These are phyloP conservation scores for Peronospora destructor DNA, from an alignment of 352 stramenopile species.

Conservation along the genomic window DNA sequence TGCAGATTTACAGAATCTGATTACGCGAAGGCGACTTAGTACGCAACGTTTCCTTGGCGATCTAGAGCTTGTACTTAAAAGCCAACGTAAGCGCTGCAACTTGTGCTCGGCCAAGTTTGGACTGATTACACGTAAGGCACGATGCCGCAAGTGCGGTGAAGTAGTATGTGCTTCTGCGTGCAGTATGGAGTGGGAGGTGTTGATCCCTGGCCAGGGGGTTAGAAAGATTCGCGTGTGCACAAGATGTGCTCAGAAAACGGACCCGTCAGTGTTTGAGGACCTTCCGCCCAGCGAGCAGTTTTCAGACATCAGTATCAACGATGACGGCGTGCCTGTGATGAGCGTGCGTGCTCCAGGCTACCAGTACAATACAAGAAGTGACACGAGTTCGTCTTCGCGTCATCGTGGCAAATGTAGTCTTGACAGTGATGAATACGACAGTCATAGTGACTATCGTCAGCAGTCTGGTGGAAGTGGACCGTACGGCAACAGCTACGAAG, in stretches of 20 bases:
- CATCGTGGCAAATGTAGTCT: constrained; percentile 6
- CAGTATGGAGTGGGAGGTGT: constrained; percentile 49
- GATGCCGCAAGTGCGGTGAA: constrained; percentile 68
- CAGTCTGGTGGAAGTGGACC: constrained; percentile 12
- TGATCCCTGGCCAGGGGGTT: constrained; percentile 35
- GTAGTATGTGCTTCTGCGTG: constrained; percentile 56
- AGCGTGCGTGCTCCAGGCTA: constrained; percentile 29
- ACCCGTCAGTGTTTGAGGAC: constrained; percentile 25
- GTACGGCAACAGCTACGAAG: constrained; percentile 19
- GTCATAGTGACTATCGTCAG: constrained; percentile 1
- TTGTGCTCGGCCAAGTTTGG: constrained; percentile 55
- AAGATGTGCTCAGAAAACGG: constrained; percentile 36
- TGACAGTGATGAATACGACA: constrained; percentile 18
- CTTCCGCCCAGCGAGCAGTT: constrained; percentile 23
- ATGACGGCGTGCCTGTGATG: constrained; percentile 22
- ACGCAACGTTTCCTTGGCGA: constrained; percentile 53
- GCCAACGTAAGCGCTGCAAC: constrained; percentile 45
- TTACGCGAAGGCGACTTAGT: constrained; percentile 47
- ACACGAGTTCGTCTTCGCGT: constrained; percentile 13
- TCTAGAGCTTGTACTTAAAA: constrained; percentile 59
- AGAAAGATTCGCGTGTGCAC: constrained; percentile 58
- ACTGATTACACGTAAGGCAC: constrained; percentile 50
- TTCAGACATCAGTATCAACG: constrained; percentile 29
- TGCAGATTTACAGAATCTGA: constrained; percentile 38
- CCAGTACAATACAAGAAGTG: constrained; percentile 22